These are phyloP conservation scores for Podospora appendiculata DNA, from an alignment of 495 filamentous ascomycete species.

Conservation along the genomic window DNA sequence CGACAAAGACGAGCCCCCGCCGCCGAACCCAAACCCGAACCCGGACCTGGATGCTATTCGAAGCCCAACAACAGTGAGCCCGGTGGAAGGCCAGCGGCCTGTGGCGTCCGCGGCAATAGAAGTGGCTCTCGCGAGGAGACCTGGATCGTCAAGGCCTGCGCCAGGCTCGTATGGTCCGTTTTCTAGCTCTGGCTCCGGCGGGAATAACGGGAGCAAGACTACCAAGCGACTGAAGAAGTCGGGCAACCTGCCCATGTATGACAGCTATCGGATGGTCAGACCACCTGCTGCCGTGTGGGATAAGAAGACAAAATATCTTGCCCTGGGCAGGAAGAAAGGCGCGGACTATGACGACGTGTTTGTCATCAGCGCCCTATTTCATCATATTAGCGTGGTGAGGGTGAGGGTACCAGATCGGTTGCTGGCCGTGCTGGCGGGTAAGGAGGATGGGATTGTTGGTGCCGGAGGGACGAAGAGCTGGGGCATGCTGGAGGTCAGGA, in stretches of 20 bases:
- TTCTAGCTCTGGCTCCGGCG: background rate
- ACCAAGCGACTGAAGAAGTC: slow-evolving; percentile 38
- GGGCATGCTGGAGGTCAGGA: slow-evolving; percentile 54
- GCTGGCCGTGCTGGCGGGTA: slow-evolving; percentile 43
- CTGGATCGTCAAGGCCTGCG: background rate
- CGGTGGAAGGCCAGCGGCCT: background rate
- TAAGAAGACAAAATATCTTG: slow-evolving; percentile 60
- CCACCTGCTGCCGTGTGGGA: slow-evolving; percentile 68
- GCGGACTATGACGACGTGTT: slow-evolving; percentile 59
- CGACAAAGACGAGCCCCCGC: slow-evolving; percentile 32
- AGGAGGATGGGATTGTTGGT: slow-evolving; percentile 9
- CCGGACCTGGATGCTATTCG: too few relatives aligned
- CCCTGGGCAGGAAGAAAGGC: slow-evolving; percentile 55
- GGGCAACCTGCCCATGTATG: slow-evolving; percentile 43
- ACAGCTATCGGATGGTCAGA: slow-evolving; percentile 50
- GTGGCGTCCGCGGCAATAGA: background rate
- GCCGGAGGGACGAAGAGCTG: slow-evolving; percentile 24
- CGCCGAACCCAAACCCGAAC: background rate
- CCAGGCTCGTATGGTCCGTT: too few relatives aligned
- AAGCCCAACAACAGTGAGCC: background rate
- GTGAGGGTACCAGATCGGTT: slow-evolving; percentile 63
- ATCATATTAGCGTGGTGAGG: slow-evolving; percentile 70
- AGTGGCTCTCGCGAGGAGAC: background rate
- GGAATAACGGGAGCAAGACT: slow-evolving; percentile 24
- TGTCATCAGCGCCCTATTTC: slow-evolving; percentile 72